phyloP scores from a whole-genome alignment of 176 grass and related monocot genomes.

The Lolium perenne region DNA sequence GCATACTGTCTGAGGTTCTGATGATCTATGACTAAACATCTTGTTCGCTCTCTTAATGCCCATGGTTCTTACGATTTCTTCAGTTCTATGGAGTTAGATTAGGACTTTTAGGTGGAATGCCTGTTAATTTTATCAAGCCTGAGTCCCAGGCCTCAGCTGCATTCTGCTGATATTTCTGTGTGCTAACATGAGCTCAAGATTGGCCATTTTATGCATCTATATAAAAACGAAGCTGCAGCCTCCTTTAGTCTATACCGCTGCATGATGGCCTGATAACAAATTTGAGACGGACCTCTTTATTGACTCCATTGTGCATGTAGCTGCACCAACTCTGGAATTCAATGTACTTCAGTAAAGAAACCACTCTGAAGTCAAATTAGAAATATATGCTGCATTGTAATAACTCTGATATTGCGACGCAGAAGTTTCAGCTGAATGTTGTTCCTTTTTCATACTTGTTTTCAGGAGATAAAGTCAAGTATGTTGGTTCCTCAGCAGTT shows the following conservation, averaged over 20 bases:
- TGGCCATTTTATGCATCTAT: neutral
- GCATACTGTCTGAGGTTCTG: neutral
- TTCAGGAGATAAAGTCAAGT: conserved; percentile 94
- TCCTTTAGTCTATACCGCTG: neutral
- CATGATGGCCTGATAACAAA: conserved; percentile 23
- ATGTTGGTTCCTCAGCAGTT: conserved; percentile 50
- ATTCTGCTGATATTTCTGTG: conserved; percentile 4
- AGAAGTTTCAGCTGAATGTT: conserved; percentile 27
- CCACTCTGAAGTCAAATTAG: conserved; percentile 30
- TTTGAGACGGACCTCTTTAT: neutral
- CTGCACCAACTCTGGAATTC: conserved; percentile 8
- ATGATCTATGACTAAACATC: conserved; percentile 22
- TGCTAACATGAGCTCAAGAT: conserved; percentile 13
- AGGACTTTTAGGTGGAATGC: neutral
- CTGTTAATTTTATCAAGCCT: neutral
- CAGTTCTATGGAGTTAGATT: neutral
- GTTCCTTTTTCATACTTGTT: conserved; percentile 42
- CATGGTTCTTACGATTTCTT: neutral
- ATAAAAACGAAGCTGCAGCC: neutral
- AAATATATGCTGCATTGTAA: conserved; percentile 17
- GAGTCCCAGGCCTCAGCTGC: neutral
- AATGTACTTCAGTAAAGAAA: neutral
- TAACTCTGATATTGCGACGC: neutral
- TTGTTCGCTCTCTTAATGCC: conserved; percentile 7
- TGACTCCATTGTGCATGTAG: neutral